A percentile compares a stretch with the other conserved stretches of the same genome.
phyloP scores from a whole-genome alignment of 164 flowering plant species.

The Chimonanthus praecox region DNA sequence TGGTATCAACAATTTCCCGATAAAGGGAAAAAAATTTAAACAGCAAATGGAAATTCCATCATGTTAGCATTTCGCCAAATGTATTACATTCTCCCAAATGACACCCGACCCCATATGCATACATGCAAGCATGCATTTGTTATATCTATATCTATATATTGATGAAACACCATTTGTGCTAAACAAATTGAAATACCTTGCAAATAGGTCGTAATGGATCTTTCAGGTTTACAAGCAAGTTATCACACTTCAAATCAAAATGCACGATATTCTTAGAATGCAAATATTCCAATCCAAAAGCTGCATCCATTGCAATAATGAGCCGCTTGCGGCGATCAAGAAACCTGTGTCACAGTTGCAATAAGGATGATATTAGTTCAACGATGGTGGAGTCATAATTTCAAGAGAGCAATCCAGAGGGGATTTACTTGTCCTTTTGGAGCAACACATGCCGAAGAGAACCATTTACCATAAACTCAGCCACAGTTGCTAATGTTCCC shows the following conservation, averaged over 20 bases:
- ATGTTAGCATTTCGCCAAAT: no score
- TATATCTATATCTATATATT: not conserved
- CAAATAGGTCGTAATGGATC: slow-evolving; percentile 84
- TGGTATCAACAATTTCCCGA: not conserved
- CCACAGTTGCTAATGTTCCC: slow-evolving; percentile 83
- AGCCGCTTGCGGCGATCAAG: slow-evolving; percentile 81
- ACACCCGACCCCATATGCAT: no score
- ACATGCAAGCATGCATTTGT: not conserved
- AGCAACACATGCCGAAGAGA: slow-evolving; percentile 87
- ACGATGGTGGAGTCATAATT: not conserved
- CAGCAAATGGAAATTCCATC: no score
- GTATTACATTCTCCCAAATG: no score
- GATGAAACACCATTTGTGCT: not conserved
- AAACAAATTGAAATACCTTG: slow-evolving; percentile 40
- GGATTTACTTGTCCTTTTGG: slow-evolving; percentile 65
- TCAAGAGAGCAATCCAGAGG: not conserved
- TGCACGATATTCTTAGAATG: slow-evolving; percentile 92
- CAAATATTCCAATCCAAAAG: slow-evolving; percentile 94
- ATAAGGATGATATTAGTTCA: not conserved
- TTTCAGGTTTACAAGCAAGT: slow-evolving; percentile 83
- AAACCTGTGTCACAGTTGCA: slow-evolving; percentile 1
- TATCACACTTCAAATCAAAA: slow-evolving; percentile 92
- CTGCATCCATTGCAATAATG: slow-evolving; percentile 90
- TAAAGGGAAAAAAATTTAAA: no score
- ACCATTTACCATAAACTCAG: slow-evolving; percentile 96